phyloP scores from a whole-genome alignment of 768 basidiomycete species.

The Coprinopsis cinerea region DNA sequence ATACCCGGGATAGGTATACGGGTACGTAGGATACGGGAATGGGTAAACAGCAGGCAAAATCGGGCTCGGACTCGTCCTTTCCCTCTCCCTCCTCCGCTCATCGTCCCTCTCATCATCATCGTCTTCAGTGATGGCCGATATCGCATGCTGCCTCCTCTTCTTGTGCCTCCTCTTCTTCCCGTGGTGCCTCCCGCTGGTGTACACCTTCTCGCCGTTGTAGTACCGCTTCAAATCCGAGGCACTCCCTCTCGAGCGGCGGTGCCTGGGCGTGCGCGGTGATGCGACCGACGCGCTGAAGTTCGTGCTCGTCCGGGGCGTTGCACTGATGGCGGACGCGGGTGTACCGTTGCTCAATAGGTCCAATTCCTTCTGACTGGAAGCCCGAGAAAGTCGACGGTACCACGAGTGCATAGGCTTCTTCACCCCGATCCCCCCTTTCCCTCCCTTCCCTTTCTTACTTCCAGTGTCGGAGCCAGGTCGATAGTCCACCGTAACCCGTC shows the following conservation, averaged over 20 bases:
- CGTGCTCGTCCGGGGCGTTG: constrained; percentile 16
- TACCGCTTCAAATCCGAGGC: too few relatives aligned
- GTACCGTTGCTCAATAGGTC: constrained; percentile 29
- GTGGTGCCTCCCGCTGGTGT: constrained; percentile 13
- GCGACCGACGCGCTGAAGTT: constrained; percentile 16
- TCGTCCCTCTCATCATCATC: constrained; percentile 11
- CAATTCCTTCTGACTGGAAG: constrained; percentile 20
- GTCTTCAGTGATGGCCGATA: constrained; percentile 15
- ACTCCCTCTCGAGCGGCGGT: not conserved
- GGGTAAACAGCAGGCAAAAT: constrained; percentile 28
- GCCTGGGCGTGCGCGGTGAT: constrained; percentile 13
- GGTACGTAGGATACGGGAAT: constrained; percentile 25
- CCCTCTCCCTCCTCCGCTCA: constrained; percentile 14
- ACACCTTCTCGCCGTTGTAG: not conserved
- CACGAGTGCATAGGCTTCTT: constrained; percentile 26
- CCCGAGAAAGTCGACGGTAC: constrained; percentile 24
- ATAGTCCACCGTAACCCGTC: constrained; percentile 41
- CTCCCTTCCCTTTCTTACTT: constrained; percentile 11
- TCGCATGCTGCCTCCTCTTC: constrained; percentile 14
- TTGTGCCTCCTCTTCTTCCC: constrained; percentile 17
- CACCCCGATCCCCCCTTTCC: constrained; percentile 11
- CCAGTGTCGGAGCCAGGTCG: constrained; percentile 27
- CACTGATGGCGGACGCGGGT: constrained; percentile 4
- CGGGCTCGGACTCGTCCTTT: constrained; percentile 11
- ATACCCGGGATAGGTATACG: constrained; percentile 10